These are phyloP conservation scores for Solanum hybrid DNA, from an alignment of 305 asterid species.

Conservation along the genomic window DNA sequence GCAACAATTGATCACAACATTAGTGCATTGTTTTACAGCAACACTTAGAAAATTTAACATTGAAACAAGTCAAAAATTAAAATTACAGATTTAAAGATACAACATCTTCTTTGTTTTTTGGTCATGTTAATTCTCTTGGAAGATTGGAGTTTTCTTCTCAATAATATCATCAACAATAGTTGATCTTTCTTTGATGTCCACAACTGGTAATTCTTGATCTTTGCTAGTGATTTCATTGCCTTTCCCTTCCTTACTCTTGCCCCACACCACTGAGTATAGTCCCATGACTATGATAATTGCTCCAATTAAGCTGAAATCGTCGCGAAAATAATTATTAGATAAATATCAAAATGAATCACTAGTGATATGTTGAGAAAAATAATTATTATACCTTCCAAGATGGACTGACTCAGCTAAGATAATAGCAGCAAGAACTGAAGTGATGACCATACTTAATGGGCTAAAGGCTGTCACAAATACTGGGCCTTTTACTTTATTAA, in stretches of 20 bases:
- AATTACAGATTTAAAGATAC: neutral
- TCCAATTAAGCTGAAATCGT: constrained; percentile 53
- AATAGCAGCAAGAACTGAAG: constrained; percentile 67
- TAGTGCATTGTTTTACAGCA: neutral
- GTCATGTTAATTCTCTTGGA: neutral
- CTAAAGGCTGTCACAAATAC: constrained; percentile 88
- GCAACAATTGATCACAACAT: neutral
- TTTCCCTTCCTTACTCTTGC: constrained; percentile 46
- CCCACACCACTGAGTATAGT: constrained; percentile 85
- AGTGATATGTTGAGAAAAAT: neutral
- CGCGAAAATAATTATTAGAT: neutral
- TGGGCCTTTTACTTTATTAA: constrained; percentile 64
- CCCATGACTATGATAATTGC: constrained; percentile 69
- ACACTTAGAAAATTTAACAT: neutral
- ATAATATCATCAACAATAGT: neutral
- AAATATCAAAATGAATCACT: neutral
- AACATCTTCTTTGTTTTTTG: neutral
- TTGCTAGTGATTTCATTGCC: constrained; percentile 10
- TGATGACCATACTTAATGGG: constrained; percentile 75
- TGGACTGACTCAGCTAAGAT: constrained; percentile 69
- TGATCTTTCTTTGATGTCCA: neutral
- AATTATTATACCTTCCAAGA: constrained; percentile 63
- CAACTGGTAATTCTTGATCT: constrained; percentile 29
- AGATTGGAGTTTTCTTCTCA: neutral
- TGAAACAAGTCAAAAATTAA: constrained; percentile 3